These are phyloP conservation scores for Penicillium nordicum DNA, from an alignment of 2,329 filamentous ascomycete genomes.

Conservation along the genomic window DNA sequence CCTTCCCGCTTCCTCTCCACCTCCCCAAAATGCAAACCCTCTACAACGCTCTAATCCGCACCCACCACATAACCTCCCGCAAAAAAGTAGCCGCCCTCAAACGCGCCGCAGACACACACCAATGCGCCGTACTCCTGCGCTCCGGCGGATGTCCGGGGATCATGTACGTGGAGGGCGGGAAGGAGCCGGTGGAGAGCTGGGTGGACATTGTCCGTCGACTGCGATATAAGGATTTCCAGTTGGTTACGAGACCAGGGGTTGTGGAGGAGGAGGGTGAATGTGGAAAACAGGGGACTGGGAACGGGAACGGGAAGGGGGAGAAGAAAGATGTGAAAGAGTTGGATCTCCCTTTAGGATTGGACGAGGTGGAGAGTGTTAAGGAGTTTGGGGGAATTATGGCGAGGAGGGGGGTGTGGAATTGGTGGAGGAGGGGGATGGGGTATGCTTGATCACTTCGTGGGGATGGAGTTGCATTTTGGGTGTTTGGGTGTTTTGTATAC, in stretches of 20 bases:
- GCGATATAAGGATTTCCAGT: constrained; percentile 70
- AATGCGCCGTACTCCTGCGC: constrained; percentile 63
- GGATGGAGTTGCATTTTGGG: not conserved
- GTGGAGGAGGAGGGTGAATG: constrained; percentile 22
- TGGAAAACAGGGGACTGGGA: constrained; percentile 1
- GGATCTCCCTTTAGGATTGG: constrained; percentile 34
- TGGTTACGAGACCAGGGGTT: constrained; percentile 53
- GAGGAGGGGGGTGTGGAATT: constrained; percentile 54
- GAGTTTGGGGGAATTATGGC: constrained; percentile 64
- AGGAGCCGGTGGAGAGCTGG: constrained; percentile 58
- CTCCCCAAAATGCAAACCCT: constrained; percentile 18
- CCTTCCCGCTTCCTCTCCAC: not conserved
- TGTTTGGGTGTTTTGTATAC: not conserved
- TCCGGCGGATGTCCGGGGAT: constrained; percentile 68
- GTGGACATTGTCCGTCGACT: constrained; percentile 61
- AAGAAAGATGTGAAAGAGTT: not conserved
- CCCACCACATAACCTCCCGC: constrained; percentile 76
- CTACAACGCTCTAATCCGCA: constrained; percentile 66
- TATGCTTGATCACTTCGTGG: constrained; percentile 23
- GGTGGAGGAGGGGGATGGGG: constrained; percentile 70
- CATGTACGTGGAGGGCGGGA: constrained; percentile 68
- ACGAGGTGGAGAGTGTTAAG: constrained; percentile 62
- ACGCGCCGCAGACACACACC: constrained; percentile 57
- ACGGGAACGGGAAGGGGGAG: not conserved
- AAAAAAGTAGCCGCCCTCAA: constrained; percentile 68